These are phyloP conservation scores for Cyberlindnera euphorbiae DNA, from an alignment of 805 yeast species.

Conservation along the genomic window DNA sequence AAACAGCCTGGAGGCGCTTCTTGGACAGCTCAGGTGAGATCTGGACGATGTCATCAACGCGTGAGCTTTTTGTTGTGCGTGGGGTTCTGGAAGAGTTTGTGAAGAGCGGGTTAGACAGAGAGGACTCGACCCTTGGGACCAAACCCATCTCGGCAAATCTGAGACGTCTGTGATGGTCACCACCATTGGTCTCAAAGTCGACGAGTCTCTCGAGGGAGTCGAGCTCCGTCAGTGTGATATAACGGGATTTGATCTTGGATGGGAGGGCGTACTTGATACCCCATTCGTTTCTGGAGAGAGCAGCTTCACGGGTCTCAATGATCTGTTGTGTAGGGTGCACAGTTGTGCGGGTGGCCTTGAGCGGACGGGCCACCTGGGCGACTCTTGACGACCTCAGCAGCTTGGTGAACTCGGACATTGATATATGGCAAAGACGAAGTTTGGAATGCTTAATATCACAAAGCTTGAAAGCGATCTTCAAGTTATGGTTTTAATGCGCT, in stretches of 20 bases:
- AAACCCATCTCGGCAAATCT: slow-evolving; percentile 68
- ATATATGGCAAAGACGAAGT: background rate
- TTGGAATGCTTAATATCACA: too few species aligned
- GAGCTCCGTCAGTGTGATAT: slow-evolving; percentile 57
- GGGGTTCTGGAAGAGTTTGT: slow-evolving; percentile 19
- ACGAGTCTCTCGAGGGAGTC: slow-evolving; percentile 67
- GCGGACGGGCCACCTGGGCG: slow-evolving; percentile 31
- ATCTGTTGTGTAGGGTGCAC: slow-evolving; percentile 65
- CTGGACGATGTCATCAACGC: slow-evolving; percentile 4
- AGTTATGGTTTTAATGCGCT: too few species aligned
- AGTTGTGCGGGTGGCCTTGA: slow-evolving; percentile 7
- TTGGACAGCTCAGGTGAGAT: slow-evolving; percentile 1
- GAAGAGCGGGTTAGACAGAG: slow-evolving; percentile 31
- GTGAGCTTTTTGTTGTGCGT: slow-evolving; percentile 23
- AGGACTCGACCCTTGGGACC: slow-evolving; percentile 24
- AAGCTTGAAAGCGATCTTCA: too few species aligned
- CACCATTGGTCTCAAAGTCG: slow-evolving; percentile 61
- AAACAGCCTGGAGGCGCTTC: slow-evolving; percentile 8
- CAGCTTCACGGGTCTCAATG: slow-evolving; percentile 61
- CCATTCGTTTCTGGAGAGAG: slow-evolving; percentile 63
- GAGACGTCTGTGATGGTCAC: slow-evolving; percentile 52
- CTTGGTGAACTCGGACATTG: slow-evolving; percentile 25
- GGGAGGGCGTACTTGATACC: slow-evolving; percentile 76
- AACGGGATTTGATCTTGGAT: slow-evolving; percentile 49
- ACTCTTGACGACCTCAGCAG: slow-evolving; percentile 30